These are phyloP conservation scores for Paraconiothyrium brasiliense DNA, from an alignment of 2,329 filamentous ascomycete genomes.

Conservation along the genomic window DNA sequence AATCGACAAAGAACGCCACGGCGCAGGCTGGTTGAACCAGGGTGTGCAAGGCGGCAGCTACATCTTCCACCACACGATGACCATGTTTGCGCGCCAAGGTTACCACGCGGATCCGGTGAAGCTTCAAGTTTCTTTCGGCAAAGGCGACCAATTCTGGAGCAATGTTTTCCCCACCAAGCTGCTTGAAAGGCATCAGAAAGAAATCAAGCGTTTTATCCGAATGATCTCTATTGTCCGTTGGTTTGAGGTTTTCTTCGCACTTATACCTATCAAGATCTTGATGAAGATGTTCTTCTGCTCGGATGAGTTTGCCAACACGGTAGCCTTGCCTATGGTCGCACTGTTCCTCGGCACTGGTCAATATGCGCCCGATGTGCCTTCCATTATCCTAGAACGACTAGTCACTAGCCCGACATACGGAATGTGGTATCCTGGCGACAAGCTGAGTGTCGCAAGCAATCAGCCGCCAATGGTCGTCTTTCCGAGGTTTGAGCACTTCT, in stretches of 20 bases:
- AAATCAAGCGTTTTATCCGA: conserved; percentile 64
- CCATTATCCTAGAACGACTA: conserved; percentile 68
- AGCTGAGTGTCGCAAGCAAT: conserved; percentile 59
- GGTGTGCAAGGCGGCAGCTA: conserved; percentile 71
- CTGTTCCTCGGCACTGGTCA: conserved; percentile 80
- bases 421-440: conserved; percentile 66
- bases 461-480: conserved; percentile 69
- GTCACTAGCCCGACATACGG: conserved; percentile 65
- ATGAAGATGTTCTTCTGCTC: conserved; percentile 74
- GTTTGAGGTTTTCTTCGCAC: conserved; percentile 68
- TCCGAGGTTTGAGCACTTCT: conserved; percentile 69
- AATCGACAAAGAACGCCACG: conserved; percentile 64
- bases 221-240: conserved; percentile 67
- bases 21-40: conserved; percentile 69
- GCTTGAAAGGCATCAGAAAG: conserved; percentile 63
- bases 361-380: conserved; percentile 75
- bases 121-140: conserved; percentile 71
- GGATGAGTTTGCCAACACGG: conserved; percentile 74
- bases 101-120: conserved; percentile 66
- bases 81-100: conserved; percentile 68
- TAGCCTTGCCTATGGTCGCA: conserved; percentile 76
- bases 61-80: conserved; percentile 74
- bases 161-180: conserved; percentile 71
- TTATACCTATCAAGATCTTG: conserved; percentile 70
- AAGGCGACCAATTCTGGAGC: conserved; percentile 71